Evolutionary conservation across 2,329 filamentous ascomycete species (phyloP).

Genomic region (Talaromyces sp.): DNA sequence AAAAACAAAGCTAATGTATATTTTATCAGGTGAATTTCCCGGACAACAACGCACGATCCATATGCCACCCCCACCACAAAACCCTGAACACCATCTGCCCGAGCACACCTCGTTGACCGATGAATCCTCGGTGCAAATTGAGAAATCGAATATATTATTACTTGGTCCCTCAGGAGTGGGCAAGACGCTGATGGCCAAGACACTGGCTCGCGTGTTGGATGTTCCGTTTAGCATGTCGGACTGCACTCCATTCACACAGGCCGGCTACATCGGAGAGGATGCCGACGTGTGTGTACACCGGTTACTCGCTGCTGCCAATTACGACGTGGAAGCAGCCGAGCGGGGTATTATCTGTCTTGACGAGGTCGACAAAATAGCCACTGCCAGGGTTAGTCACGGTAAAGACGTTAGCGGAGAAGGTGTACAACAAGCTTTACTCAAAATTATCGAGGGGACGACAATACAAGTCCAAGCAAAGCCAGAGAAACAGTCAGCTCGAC

Average conservation of each 20-base stretch:
- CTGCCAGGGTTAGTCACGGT: constrained; percentile 77
- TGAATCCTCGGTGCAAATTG: constrained; percentile 63
- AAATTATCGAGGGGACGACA: constrained; percentile 93
- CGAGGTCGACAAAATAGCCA: constrained; percentile 95
- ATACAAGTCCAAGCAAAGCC: constrained; percentile 82
- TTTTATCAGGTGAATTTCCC: constrained; percentile 53
- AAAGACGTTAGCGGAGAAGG: constrained; percentile 95
- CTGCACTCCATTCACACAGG: constrained; percentile 92
- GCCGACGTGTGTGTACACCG: constrained; percentile 94
- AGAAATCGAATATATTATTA: constrained; percentile 91
- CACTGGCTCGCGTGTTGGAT: constrained; percentile 83
- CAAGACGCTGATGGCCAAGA: constrained; percentile 90
- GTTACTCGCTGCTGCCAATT: constrained; percentile 82
- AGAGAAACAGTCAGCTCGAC: constrained; percentile 36
- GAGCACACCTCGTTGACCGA: constrained; percentile 44
- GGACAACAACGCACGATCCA: constrained; percentile 52
- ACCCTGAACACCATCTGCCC: constrained; percentile 19
- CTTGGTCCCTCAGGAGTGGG: constrained; percentile 91
- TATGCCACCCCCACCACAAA: constrained; percentile 22
- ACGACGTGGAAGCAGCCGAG: constrained; percentile 77
- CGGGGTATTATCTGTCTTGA: constrained; percentile 92
- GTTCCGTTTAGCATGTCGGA: constrained; percentile 94
- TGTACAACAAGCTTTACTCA: constrained; percentile 89
- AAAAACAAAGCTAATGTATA: too few relatives aligned
- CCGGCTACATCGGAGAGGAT: constrained; percentile 95